phyloP scores from a whole-genome alignment of 208 protist genomes.

The Leishmania tarentolae region DNA sequence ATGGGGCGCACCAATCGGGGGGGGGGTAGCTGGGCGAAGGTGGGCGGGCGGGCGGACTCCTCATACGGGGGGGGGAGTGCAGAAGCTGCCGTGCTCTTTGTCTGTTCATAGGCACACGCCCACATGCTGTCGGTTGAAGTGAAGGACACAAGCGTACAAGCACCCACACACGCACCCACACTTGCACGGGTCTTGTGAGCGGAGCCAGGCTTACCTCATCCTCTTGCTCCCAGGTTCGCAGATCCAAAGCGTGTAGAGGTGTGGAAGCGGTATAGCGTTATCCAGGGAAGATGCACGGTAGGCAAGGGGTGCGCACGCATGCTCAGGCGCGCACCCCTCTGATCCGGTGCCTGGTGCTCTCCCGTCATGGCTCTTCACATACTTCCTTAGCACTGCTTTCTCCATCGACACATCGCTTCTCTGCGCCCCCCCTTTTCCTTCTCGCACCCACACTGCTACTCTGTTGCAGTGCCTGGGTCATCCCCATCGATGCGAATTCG shows the following conservation, averaged over 20 bases:
- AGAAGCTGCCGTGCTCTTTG: too few relatives aligned
- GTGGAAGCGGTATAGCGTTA: not conserved
- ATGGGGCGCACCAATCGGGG: too few relatives aligned
- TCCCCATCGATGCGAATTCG: not conserved
- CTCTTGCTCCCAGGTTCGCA: not conserved
- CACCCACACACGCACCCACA: not conserved
- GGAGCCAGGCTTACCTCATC: not conserved
- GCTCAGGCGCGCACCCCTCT: not conserved
- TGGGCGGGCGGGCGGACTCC: too few relatives aligned
- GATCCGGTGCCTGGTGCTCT: not conserved
- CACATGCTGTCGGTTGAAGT: too few relatives aligned
- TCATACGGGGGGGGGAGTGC: too few relatives aligned
- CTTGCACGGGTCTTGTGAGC: not conserved
- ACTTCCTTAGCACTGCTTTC: not conserved
- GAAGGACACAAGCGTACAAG: too few relatives aligned
- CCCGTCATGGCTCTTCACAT: not conserved
- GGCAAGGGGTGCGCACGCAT: not conserved
- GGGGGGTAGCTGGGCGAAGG: too few relatives aligned
- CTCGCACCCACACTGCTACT: not conserved
- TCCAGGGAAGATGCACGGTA: not conserved
- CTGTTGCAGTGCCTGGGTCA: not conserved
- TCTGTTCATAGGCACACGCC: too few relatives aligned
- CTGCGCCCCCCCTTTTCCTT: not conserved
- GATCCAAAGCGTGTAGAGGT: not conserved
- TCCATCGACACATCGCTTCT: not conserved